phyloP scores from a whole-genome alignment of 768 basidiomycete genomes.

The Naganishia vaughanmartiniae region DNA sequence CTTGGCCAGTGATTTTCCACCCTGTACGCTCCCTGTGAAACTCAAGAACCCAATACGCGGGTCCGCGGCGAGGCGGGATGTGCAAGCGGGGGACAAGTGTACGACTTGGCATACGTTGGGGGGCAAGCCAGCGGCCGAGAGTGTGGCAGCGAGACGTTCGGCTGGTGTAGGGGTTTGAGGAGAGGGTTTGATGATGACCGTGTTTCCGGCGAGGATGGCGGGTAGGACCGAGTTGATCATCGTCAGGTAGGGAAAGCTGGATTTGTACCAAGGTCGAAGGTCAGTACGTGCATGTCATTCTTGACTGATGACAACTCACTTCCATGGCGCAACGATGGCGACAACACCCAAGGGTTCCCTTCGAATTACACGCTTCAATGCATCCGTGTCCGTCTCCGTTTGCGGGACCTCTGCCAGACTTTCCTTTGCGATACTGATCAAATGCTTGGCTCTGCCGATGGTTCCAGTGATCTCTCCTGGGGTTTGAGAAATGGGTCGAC shows the following conservation, averaged over 20 bases:
- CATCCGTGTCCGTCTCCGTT: slow-evolving; percentile 73
- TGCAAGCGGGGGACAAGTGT: slow-evolving; percentile 57
- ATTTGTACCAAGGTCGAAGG: neutral
- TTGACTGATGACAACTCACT: slow-evolving; percentile 7
- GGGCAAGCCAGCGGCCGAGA: slow-evolving; percentile 76
- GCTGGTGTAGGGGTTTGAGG: slow-evolving; percentile 91
- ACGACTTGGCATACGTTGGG: slow-evolving; percentile 60
- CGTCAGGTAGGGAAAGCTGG: slow-evolving; percentile 82
- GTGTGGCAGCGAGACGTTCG: slow-evolving; percentile 70
- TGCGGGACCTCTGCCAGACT: slow-evolving; percentile 72
- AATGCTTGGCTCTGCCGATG: slow-evolving; percentile 74
- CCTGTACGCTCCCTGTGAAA: slow-evolving; percentile 85
- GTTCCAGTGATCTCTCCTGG: slow-evolving; percentile 78
- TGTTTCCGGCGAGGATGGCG: slow-evolving; percentile 80
- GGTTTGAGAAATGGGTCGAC: slow-evolving; percentile 75
- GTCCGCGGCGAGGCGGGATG: slow-evolving; percentile 64
- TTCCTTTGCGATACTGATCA: slow-evolving; percentile 76
- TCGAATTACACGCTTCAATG: slow-evolving; percentile 78
- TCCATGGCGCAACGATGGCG: slow-evolving; percentile 56
- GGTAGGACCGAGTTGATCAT: slow-evolving; percentile 90
- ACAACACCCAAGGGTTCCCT: slow-evolving; percentile 82
- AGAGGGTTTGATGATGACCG: slow-evolving; percentile 88
- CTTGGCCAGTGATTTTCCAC: slow-evolving; percentile 70
- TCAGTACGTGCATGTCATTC: neutral
- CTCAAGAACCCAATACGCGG: slow-evolving; percentile 72